Percentiles rank a stretch among this genome's conserved stretches.
Conservation (phyloP, 208 protist species). For the Hexamita inflata region DNA sequence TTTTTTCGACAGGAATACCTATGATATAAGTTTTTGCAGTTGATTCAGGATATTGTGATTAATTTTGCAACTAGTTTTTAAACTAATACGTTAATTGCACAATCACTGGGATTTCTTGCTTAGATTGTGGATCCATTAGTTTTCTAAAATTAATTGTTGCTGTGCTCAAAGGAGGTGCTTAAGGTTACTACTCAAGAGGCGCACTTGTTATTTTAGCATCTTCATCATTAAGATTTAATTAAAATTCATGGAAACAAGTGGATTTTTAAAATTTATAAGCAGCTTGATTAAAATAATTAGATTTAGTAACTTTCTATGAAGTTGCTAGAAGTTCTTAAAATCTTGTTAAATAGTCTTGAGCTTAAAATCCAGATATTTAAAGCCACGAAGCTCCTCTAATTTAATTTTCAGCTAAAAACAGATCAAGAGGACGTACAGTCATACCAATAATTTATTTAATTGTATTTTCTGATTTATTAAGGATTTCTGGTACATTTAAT, state of each 20-base stretch:
- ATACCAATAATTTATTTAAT: background rate
- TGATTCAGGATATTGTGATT: background rate
- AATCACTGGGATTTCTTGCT: background rate
- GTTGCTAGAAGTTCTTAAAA: background rate
- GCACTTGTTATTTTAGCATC: background rate
- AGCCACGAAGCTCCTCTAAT: slow-evolving; percentile 5
- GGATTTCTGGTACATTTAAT: background rate
- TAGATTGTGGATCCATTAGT: background rate
- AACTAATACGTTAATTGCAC: background rate
- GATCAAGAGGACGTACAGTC: slow-evolving; percentile 4
- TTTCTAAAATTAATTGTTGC: background rate
- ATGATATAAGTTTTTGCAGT: background rate
- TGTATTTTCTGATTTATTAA: background rate
- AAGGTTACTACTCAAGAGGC: background rate
- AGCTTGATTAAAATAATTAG: background rate
- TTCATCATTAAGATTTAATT: background rate
- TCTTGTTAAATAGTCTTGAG: background rate
- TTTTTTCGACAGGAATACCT: background rate
- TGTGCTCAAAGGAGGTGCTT: background rate
- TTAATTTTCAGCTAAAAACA: background rate
- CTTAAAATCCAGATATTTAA: background rate
- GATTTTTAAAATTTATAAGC: background rate
- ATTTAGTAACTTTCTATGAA: background rate
- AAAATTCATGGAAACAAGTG: background rate
- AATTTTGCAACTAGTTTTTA: background rate